Percentiles rank a stretch among this genome's conserved stretches.
Evolutionary conservation across 2,329 filamentous ascomycete species (phyloP).

Genomic region (Helotiales sp.): DNA sequence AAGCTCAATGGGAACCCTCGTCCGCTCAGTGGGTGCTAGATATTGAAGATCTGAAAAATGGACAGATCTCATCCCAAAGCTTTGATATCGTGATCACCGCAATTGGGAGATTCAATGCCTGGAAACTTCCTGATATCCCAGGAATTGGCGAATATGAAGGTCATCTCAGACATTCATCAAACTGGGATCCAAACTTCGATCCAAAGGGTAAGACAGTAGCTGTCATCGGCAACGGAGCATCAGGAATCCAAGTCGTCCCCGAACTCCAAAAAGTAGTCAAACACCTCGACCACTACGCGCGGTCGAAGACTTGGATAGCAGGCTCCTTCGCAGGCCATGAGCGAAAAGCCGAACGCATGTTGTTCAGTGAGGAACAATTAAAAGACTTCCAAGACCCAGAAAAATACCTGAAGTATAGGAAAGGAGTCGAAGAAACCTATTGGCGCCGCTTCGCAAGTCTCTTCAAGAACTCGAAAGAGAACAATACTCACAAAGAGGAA

Average conservation of each 20-base stretch:
- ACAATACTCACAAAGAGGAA: constrained; percentile 33
- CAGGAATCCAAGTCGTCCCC: constrained; percentile 53
- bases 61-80: constrained; percentile 42
- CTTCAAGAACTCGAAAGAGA: constrained; percentile 47
- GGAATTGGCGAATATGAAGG: constrained; percentile 52
- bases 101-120: constrained; percentile 66
- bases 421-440: constrained; percentile 58
- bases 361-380: constrained; percentile 52
- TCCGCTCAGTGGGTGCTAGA: constrained; percentile 50
- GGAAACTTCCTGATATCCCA: constrained; percentile 61
- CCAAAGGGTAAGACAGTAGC: constrained; percentile 48
- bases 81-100: constrained; percentile 63
- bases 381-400: constrained; percentile 57
- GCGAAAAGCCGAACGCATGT: constrained; percentile 47
- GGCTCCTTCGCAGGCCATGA: constrained; percentile 35
- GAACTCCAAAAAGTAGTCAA: constrained; percentile 36
- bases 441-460: constrained; percentile 51
- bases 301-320: constrained; percentile 64
- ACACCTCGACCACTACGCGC: constrained; percentile 38
- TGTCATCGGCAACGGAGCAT: constrained; percentile 52
- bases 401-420: constrained; percentile 60
- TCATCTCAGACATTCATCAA: constrained; percentile 56
- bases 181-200: constrained; percentile 56
- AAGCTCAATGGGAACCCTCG: constrained; percentile 54
- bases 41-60: constrained; percentile 41